Evolutionary conservation across 1,284 basidiomycete species (phyloP), one percentile per base, ranked within the genome.

Genomic region (Ustilago trichophora): DNA sequence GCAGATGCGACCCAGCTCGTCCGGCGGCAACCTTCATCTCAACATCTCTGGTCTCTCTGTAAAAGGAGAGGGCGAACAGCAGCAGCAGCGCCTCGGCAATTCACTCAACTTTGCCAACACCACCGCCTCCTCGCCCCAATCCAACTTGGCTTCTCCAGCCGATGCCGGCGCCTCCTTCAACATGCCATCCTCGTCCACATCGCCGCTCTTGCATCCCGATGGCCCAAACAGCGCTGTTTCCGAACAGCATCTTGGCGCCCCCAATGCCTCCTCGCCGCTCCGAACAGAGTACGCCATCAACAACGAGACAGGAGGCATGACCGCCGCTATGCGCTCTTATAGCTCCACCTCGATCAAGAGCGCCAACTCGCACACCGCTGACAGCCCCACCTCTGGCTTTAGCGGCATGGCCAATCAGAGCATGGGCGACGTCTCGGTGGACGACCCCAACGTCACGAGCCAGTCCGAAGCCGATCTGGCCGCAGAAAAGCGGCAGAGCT

Each of bases 401-500:
- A 50, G 49, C 26, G 49, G 45, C 22, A 15, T 40, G 3, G 66
- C 27, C 25, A 48, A 64, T 22, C 54, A 64, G 38, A 59, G 51
- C 40, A 27, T 64, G 37, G 59, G 66, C 4, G 59, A 64, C 25
- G 42, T 43, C 8, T 70, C 66, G 2, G 43, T 64, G 35, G 66
- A 70, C 24, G 66, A 70, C 6, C 36, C 60, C 40, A 64, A 58
- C 36, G 43, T 57, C 31, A 50, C 54, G 16, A 46, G 49, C 36
- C 60, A 70, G 36, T 64, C 60, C 36, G 63, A 65, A 10, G 69
- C 59, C 11, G 69, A 72, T 13, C 42, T 67, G 8, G 69, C 64
- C 9, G 67, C 64, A 12, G 68, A 69, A 40, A 71, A 74, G 50
- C 44, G 63, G 13, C 63, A 75, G 59, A 58, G 57, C 51, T 72